These are phyloP conservation scores for Zymoseptoria passerinii DNA, from an alignment of 2,329 filamentous ascomycete genomes.

Conservation along the genomic window DNA sequence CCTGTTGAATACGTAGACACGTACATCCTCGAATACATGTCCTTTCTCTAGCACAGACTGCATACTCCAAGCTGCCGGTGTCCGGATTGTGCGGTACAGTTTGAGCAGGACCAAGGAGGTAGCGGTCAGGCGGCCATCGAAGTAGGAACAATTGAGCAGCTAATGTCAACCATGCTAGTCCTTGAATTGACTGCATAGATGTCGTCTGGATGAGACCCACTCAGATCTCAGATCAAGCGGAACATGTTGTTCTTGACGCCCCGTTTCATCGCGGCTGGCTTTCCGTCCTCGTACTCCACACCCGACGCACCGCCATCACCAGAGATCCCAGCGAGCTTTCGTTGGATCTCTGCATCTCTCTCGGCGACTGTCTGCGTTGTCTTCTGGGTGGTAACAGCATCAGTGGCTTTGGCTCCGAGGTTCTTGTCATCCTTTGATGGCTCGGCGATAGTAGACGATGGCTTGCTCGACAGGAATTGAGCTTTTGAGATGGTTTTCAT, in stretches of 20 bases:
- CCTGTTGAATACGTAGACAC: too few relatives aligned
- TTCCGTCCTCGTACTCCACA: constrained; percentile 66
- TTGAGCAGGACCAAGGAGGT: too few relatives aligned
- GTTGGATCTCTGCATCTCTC: constrained; percentile 57
- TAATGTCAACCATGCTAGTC: not conserved
- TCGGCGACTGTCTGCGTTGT: constrained; percentile 51
- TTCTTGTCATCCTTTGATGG: constrained; percentile 13
- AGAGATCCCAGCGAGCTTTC: constrained; percentile 57
- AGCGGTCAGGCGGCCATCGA: too few relatives aligned
- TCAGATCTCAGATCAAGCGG: constrained; percentile 48
- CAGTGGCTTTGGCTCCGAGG: constrained; percentile 9
- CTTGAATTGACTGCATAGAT: not conserved
- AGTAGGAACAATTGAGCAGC: too few relatives aligned
- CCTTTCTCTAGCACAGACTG: too few relatives aligned
- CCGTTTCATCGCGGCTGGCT: constrained; percentile 63
- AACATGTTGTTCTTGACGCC: constrained; percentile 73
- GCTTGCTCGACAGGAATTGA: not conserved
- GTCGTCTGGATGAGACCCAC: not conserved
- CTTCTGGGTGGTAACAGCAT: constrained; percentile 16
- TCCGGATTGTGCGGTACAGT: too few relatives aligned
- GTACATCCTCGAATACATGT: too few relatives aligned
- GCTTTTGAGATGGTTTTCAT: not conserved
- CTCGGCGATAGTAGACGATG: not conserved
- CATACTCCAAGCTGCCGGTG: too few relatives aligned
- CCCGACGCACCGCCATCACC: constrained; percentile 65